phyloP scores from a whole-genome alignment of 2,329 filamentous ascomycete genomes.

The Claviceps sp. region DNA sequence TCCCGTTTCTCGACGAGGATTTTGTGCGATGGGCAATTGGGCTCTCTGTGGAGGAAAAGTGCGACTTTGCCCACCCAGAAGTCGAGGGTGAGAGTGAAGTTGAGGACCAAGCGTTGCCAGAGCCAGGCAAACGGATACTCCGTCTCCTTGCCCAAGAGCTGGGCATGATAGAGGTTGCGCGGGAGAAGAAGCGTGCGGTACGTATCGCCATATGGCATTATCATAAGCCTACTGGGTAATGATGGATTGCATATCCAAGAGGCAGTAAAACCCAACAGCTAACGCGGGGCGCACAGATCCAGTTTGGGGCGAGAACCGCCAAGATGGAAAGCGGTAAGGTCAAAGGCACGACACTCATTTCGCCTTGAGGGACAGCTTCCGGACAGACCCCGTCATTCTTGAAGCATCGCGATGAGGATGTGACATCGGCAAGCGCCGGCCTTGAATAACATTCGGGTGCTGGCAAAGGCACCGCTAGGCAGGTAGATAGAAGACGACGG shows the following conservation, averaged over 20 bases:
- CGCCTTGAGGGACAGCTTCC: slow-evolving; percentile 14
- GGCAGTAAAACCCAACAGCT: background rate
- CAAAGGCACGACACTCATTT: slow-evolving; percentile 53
- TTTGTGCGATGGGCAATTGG: slow-evolving; percentile 71
- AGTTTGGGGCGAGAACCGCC: slow-evolving; percentile 70
- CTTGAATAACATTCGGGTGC: background rate
- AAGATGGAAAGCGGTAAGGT: slow-evolving; percentile 63
- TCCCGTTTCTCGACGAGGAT: slow-evolving; percentile 80
- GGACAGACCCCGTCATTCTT: too few relatives aligned
- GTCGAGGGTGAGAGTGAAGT: slow-evolving; percentile 10
- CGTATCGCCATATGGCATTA: background rate
- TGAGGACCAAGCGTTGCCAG: slow-evolving; percentile 17
- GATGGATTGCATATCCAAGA: background rate
- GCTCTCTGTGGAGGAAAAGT: slow-evolving; percentile 70
- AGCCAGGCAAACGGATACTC: slow-evolving; percentile 70
- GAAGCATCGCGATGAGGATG: background rate
- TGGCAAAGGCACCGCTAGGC: background rate
- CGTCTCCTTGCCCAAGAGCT: slow-evolving; percentile 63
- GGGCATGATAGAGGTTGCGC: slow-evolving; percentile 56
- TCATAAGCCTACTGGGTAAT: too few relatives aligned
- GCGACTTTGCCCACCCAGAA: slow-evolving; percentile 55
- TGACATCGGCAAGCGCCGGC: background rate
- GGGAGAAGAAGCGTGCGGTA: slow-evolving; percentile 60
- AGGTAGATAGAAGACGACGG: background rate
- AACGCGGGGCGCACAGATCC: slow-evolving; percentile 39